Evolutionary conservation across 2,329 filamentous ascomycete species (phyloP), one percentile per base, ranked within the genome.

Genomic region (Aureobasidium subglaciale): DNA sequence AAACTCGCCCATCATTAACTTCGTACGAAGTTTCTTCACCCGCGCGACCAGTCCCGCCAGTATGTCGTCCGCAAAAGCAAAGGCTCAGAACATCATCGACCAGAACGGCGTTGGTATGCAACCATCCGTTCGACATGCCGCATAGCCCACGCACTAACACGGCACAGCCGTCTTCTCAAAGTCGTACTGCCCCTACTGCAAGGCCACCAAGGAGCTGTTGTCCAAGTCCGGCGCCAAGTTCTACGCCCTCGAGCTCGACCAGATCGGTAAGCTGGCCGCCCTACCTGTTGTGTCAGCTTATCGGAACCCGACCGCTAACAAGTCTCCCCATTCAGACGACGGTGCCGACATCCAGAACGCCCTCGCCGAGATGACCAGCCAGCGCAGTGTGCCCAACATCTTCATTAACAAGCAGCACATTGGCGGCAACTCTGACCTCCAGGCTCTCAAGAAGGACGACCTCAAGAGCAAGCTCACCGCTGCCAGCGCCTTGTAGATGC

Each of bases 151-250:
- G 13, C 32, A 22, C 43, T 34, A 45, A 59, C 37, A 30, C 20
- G 16, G 5, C 35, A 18, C 52, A 88, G 88, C 93, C 66, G 88
- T 99, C 70, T 99, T 99, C 81, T 91, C 87, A 75, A 99, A 99
- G 79, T 89, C 86, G 15, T 96, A 90, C 78, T 99, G 93, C 82
- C 90, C 91, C 11, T 95, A 95, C 82, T 97, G 92, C 81, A 79
- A 75, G 57, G 78, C 84, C 58, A 84, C 86, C 64, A 97, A 97
- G 84, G 67, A 78, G 56, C 78, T 89, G 49, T 78, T 99, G 64
- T 81, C 78, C 67, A 77, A 83, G 57, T 64, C 84, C 57, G 83
- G 84, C 62, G 88, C 88, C 59, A 87, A 90, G 64, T 91, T 82
- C 73, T 83, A 81, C 67, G 70, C 81, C 56, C 76, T 93, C 57